Base-by-base conservation (phyloP, 2,329 filamentous ascomycete species). In the Metarhizium album region DNA sequence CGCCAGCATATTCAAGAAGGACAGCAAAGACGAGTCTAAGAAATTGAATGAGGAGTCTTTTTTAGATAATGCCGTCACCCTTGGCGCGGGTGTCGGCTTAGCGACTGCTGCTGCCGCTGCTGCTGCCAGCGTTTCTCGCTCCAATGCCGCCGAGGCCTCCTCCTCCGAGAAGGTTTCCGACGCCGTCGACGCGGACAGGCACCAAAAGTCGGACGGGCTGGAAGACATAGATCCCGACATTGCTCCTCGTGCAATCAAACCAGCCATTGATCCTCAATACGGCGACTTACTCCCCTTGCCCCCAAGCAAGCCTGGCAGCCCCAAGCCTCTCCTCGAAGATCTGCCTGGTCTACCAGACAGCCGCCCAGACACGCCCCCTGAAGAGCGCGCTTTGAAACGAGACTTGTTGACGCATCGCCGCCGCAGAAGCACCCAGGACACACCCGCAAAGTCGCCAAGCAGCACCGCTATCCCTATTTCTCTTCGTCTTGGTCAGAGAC, bases 51-150 rank as follows among this genome's bases (percentile, higher is more conserved):
- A 70, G 65, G 67, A 75, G 70, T 79, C 79, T 83, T 83, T 84
- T 83, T 83, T 83, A 83, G 81, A 69, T 83, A 80, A 78, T 74
- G 78, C 81, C 80, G 80, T 72, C 76, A 83, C 75, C 75, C 73
- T 77, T 79, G 80, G 80, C 80, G 78, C 76, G 74, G 79, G 80
- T 83, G 80, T 71, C 79, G 80, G 81, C 76, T 64, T 77, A 67
- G 74, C 71, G 70, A 73, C 74, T 67, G 72, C 70, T 64, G 73
- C 67, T 56, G 67, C 67, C 61, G 69, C 66, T 53, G 57, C 68
- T 57, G 62, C 66, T 60, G 64, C 67, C 60, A 62, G 67, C 60
- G 61, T 63, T 58, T 62, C 66, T 64, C 69, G 65, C 59, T 64
- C 68, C 51, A 69, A 75, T 63, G 74, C 73, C 72, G 66, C 67